Evolutionary conservation across 2,329 filamentous ascomycete genomes (phyloP).

Genomic region (Hymenoscyphus albidus): DNA sequence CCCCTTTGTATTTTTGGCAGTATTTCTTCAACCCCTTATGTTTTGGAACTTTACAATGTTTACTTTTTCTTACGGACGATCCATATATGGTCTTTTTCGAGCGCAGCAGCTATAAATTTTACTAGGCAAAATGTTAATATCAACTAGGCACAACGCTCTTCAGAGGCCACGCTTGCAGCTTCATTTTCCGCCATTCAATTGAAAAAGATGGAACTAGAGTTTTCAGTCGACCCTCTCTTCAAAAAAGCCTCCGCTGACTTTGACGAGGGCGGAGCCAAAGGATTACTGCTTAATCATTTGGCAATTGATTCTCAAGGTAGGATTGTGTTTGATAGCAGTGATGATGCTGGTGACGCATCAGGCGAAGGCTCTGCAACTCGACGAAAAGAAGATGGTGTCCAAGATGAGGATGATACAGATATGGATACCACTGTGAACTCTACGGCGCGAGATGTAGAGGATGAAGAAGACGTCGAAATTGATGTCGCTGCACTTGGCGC

Average conservation of each 20-base stretch:
- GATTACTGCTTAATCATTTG: slow-evolving; percentile 90
- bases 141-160: slow-evolving; percentile 63
- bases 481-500: slow-evolving; percentile 71
- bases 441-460: slow-evolving; percentile 42
- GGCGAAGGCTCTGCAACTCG: slow-evolving; percentile 31
- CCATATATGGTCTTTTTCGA: not conserved
- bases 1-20: not conserved
- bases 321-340: slow-evolving; percentile 97
- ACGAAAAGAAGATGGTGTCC: slow-evolving; percentile 60
- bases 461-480: slow-evolving; percentile 64
- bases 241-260: slow-evolving; percentile 99
- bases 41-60: no score
- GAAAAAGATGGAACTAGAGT: slow-evolving; percentile 97
- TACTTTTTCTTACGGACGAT: no score
- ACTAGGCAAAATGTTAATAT: not conserved
- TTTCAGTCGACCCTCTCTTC: slow-evolving; percentile 95
- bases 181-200: slow-evolving; percentile 85
- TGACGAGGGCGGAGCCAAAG: slow-evolving; percentile 95
- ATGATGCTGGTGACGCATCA: slow-evolving; percentile 64
- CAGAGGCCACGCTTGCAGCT: slow-evolving; percentile 87
- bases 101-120: not conserved
- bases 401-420: slow-evolving; percentile 42
- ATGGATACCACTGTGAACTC: slow-evolving; percentile 36
- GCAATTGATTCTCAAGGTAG: slow-evolving; percentile 87
- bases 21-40: no score